A percentile compares a stretch with the other conserved stretches of the same genome.
Conservation (phyloP, 768 basidiomycete species). For the Phanerochaete carnosa region DNA sequence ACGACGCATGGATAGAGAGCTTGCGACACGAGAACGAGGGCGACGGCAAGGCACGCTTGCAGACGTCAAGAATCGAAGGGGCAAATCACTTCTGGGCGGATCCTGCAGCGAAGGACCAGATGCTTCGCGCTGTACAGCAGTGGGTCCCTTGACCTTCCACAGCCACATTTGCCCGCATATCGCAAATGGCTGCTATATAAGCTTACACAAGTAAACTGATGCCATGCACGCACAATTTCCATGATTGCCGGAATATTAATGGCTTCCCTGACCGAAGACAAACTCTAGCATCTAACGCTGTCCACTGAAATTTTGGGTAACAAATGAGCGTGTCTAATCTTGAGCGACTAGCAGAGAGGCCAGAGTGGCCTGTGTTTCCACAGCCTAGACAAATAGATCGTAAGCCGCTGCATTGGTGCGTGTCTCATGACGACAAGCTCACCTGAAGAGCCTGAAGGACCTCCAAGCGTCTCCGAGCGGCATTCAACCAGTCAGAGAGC, state of each 20-base stretch:
- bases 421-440: slow-evolving; percentile 1
- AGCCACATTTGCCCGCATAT: too few species aligned
- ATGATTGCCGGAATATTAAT: background rate
- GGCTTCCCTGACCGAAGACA: background rate
- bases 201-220: background rate
- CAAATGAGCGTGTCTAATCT: slow-evolving; percentile 20
- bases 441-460: slow-evolving; percentile 92
- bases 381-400: slow-evolving; percentile 41
- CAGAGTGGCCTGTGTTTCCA: slow-evolving; percentile 81
- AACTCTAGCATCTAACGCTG: slow-evolving; percentile 7
- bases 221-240: background rate
- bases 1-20: slow-evolving; percentile 50
- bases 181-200: background rate
- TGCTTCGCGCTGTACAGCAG: slow-evolving; percentile 11
- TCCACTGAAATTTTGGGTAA: slow-evolving; percentile 14
- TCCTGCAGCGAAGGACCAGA: background rate
- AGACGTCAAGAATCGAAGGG: slow-evolving; percentile 36
- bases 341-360: slow-evolving; percentile 67
- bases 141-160: slow-evolving; percentile 17
- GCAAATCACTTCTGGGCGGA: slow-evolving; percentile 71
- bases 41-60: slow-evolving; percentile 25
- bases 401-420: background rate
- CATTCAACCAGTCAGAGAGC: slow-evolving; percentile 85
- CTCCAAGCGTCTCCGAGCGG: slow-evolving; percentile 82
- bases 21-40: slow-evolving; percentile 27